Conservation (phyloP, 306 rosid species). For the Pterocarpus santalinus region DNA sequence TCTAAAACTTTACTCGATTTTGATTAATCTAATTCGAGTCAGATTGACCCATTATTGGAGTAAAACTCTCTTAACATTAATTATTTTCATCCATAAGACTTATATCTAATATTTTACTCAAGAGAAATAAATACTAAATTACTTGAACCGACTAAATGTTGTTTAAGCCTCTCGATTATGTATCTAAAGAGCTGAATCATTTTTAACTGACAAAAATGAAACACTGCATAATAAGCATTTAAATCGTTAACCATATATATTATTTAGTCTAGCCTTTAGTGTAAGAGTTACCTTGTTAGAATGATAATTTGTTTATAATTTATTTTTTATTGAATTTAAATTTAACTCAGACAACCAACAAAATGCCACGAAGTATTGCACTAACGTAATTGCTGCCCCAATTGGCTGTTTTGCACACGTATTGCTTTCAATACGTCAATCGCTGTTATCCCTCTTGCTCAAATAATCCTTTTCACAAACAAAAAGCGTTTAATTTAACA, state of each 20-base stretch:
- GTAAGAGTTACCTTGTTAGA: no score
- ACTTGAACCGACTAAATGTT: no score
- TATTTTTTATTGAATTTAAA: background rate
- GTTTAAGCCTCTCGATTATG: background rate
- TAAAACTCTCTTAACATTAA: no score
- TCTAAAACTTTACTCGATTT: no score
- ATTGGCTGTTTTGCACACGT: conserved; percentile 2
- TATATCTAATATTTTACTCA: no score
- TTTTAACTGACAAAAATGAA: background rate
- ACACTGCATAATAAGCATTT: no score
- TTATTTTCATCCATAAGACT: no score
- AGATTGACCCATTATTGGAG: no score
- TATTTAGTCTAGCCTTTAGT: no score
- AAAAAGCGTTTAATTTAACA: background rate
- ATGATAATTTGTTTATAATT: background rate
- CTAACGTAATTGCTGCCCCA: background rate
- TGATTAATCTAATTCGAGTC: no score
- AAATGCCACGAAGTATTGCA: background rate
- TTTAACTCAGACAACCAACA: background rate
- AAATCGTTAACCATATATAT: no score
- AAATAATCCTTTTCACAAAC: background rate
- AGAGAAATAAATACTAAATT: no score
- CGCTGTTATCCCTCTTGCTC: background rate
- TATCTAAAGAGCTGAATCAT: background rate
- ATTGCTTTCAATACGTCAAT: background rate